Evolutionary conservation across 2,329 filamentous ascomycete species (phyloP).

Genomic region (Plenodomus biglobosus): DNA sequence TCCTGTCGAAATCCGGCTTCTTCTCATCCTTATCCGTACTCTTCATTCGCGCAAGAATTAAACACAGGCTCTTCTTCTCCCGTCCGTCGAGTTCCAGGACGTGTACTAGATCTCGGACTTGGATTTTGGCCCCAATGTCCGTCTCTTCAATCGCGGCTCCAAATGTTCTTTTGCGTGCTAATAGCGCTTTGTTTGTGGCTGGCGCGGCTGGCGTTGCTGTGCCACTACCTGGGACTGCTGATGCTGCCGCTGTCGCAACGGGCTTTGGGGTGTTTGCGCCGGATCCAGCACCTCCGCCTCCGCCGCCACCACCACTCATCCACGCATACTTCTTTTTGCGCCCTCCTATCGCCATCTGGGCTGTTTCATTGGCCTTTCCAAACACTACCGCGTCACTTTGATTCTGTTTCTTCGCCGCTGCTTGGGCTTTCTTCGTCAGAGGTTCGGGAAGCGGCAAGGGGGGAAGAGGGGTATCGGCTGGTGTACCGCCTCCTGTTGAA

Average conservation of each 20-base stretch:
- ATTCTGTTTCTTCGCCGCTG: conserved; percentile 71
- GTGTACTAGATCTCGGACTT: conserved; percentile 78
- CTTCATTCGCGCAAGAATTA: conserved; percentile 36
- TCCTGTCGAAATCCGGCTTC: background rate
- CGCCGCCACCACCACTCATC: conserved; percentile 60
- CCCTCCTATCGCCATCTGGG: conserved; percentile 73
- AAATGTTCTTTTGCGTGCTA: conserved; percentile 62
- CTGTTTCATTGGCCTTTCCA: conserved; percentile 82
- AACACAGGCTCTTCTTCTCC: conserved; percentile 57
- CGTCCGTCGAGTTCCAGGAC: conserved; percentile 78
- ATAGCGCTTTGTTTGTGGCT: conserved; percentile 48
- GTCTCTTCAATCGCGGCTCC: conserved; percentile 79
- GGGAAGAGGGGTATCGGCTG: conserved; percentile 27
- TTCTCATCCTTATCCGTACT: conserved; percentile 34
- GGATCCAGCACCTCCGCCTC: conserved; percentile 37
- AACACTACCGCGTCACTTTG: conserved; percentile 77
- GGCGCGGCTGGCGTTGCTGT: conserved; percentile 26
- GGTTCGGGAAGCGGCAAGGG: conserved; percentile 45
- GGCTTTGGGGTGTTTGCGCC: conserved; percentile 40
- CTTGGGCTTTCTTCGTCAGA: conserved; percentile 85
- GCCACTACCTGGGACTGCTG: conserved; percentile 19
- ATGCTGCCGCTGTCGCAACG: conserved; percentile 12
- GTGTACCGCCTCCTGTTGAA: conserved; percentile 17
- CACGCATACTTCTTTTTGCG: conserved; percentile 71
- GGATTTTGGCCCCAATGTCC: conserved; percentile 74